Conservation (phyloP, 129 eudicot species). For the Artemisia tridentata region DNA sequence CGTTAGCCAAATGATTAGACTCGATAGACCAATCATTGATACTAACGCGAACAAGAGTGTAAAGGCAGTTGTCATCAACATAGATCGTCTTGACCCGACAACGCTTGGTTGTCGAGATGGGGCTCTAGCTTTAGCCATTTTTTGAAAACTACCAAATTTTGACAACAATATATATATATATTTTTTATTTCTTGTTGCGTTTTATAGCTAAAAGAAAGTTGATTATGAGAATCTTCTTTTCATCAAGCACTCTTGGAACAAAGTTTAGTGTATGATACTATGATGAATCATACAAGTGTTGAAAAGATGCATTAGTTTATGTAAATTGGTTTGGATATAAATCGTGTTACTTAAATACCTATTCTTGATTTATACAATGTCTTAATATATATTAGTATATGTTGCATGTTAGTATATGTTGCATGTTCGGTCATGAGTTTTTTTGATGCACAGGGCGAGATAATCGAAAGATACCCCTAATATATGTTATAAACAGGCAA, state of each 20-base stretch:
- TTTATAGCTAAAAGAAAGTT: constrained; percentile 27
- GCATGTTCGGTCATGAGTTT: no score
- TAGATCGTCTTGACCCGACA: constrained; percentile 31
- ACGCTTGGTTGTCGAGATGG: not conserved
- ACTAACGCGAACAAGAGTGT: constrained; percentile 39
- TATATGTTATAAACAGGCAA: no score
- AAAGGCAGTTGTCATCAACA: constrained; percentile 27
- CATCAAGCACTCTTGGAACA: constrained; percentile 26
- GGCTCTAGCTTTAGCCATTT: constrained; percentile 14
- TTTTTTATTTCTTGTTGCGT: not conserved
- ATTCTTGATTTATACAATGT: no score
- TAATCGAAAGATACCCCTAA: no score
- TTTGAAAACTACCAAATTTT: not conserved
- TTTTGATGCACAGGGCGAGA: no score
- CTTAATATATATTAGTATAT: no score
- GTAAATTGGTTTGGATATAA: no score
- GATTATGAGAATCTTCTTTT: constrained; percentile 21
- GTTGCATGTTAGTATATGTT: no score
- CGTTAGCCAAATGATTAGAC: constrained; percentile 59
- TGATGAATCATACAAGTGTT: no score
- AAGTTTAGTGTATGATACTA: not conserved
- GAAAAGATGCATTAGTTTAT: no score
- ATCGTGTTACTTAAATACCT: no score
- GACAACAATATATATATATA: constrained; percentile 2
- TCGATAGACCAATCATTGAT: constrained; percentile 48